phyloP scores from a whole-genome alignment of 1,284 basidiomycete species.

The Macrocystidia cucumis region DNA sequence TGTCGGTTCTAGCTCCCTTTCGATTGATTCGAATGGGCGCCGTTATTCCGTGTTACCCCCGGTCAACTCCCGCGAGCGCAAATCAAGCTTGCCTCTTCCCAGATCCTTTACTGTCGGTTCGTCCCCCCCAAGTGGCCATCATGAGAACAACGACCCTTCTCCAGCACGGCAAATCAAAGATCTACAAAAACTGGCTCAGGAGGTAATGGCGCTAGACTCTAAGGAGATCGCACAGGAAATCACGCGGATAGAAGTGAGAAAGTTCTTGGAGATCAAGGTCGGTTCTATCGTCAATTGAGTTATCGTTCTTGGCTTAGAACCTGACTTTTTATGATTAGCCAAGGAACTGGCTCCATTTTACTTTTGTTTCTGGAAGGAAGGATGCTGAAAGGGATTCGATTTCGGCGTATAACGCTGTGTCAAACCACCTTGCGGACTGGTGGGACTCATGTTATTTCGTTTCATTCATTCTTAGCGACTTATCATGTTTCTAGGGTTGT shows the following conservation, averaged over 20 bases:
- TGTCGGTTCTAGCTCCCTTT: conserved; percentile 3
- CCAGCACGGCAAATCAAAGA: conserved; percentile 57
- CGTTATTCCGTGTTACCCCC: conserved; percentile 13
- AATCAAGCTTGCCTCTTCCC: conserved; percentile 50
- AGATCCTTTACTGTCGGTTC: conserved; percentile 22
- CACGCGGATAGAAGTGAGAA: conserved; percentile 52
- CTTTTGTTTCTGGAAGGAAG: conserved; percentile 60
- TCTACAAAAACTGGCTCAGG: conserved; percentile 44
- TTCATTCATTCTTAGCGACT: conserved; percentile 5
- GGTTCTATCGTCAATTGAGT: conserved; percentile 12
- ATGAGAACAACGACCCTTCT: conserved; percentile 20
- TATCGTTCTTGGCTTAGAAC: conserved; percentile 2
- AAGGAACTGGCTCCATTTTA: conserved; percentile 73
- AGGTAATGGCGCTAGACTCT: conserved; percentile 46
- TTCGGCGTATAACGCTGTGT: conserved; percentile 57
- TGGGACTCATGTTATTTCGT: too few species aligned
- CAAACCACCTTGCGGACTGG: conserved; percentile 75
- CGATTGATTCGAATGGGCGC: conserved; percentile 12
- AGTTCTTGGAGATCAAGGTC: conserved; percentile 68
- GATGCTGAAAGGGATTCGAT: conserved; percentile 54
- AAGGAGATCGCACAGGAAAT: conserved; percentile 72
- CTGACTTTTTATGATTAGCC: conserved; percentile 37
- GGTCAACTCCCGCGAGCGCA: conserved; percentile 53
- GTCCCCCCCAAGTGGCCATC: conserved; percentile 15
- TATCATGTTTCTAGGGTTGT: conserved; percentile 48